Percentiles rank a stretch among this genome's conserved stretches.
Evolutionary conservation across 148 eudicot species (phyloP).

Genomic region (Silene uniflora): DNA sequence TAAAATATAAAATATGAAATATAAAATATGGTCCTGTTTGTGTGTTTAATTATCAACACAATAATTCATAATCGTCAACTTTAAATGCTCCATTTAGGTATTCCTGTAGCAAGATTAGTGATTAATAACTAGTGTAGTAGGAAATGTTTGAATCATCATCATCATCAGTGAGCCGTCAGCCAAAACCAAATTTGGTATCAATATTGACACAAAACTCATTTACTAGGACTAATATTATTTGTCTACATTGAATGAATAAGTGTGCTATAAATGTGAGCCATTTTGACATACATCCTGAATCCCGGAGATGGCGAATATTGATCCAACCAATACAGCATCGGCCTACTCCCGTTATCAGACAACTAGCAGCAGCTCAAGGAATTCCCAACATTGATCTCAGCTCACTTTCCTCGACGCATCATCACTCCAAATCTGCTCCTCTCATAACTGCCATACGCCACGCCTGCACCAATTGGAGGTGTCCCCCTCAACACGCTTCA

Average conservation of each 20-base stretch:
- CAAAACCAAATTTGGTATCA: constrained; percentile 9
- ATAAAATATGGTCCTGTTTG: no score
- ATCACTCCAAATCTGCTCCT: not conserved
- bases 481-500: constrained; percentile 32
- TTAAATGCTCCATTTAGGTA: no score
- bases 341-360: constrained; percentile 29
- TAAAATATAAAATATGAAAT: no score
- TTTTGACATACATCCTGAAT: not conserved
- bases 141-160: no score
- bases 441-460: constrained; percentile 29
- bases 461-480: constrained; percentile 50
- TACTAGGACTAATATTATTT: not conserved
- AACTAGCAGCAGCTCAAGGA: constrained; percentile 39
- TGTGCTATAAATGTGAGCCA: not conserved
- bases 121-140: no score
- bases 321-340: constrained; percentile 25
- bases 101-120: no score
- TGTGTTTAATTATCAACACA: no score
- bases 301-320: not conserved
- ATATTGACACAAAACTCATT: not conserved
- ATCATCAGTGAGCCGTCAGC: constrained; percentile 16
- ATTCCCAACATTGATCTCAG: constrained; percentile 54
- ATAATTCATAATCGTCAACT: no score
- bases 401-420: constrained; percentile 10
- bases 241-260: constrained; percentile 8